Conservation (phyloP, 305 asterid species). For the Salvia sclarea region DNA sequence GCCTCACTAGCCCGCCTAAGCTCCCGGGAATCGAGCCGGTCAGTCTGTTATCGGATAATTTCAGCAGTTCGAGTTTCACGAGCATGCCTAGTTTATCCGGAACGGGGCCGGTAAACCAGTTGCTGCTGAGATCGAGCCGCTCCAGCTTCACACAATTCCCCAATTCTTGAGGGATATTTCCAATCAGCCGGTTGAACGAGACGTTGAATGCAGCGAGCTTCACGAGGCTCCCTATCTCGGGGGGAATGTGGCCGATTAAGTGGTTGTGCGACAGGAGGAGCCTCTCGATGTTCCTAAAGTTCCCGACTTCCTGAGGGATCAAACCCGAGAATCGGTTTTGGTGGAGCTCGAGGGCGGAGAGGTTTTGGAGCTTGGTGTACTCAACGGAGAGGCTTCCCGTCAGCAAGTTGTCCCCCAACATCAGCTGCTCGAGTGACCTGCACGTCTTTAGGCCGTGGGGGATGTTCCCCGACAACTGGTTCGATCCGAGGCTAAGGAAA, state of each 20-base stretch:
- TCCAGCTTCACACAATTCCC: conserved; percentile 75
- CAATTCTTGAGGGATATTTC: conserved; percentile 65
- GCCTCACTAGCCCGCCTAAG: conserved; percentile 63
- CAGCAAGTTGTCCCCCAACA: conserved; percentile 81
- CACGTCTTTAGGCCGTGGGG: conserved; percentile 80
- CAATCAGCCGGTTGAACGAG: conserved; percentile 62
- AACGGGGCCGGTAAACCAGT: conserved; percentile 57
- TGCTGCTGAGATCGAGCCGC: conserved; percentile 82
- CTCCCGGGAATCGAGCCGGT: conserved; percentile 61
- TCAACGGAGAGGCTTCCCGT: conserved; percentile 77
- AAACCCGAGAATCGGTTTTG: conserved; percentile 72
- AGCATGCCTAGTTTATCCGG: conserved; percentile 65
- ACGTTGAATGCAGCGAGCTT: conserved; percentile 80
- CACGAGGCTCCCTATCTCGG: conserved; percentile 70
- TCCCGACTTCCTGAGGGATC: conserved; percentile 64
- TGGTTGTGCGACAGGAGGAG: conserved; percentile 64
- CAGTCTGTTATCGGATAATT: conserved; percentile 66
- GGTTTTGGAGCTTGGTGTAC: conserved; percentile 63
- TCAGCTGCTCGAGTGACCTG: conserved; percentile 72
- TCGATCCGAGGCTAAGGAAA: conserved; percentile 78
- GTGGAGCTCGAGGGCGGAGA: conserved; percentile 77
- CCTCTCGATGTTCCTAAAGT: conserved; percentile 63
- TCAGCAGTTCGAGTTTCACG: conserved; percentile 73
- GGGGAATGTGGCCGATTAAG: conserved; percentile 67
- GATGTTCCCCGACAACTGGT: conserved; percentile 68